These are phyloP conservation scores for Trichopus zeylanicus DNA, from an alignment of 116 monocot species.

Conservation along the genomic window DNA sequence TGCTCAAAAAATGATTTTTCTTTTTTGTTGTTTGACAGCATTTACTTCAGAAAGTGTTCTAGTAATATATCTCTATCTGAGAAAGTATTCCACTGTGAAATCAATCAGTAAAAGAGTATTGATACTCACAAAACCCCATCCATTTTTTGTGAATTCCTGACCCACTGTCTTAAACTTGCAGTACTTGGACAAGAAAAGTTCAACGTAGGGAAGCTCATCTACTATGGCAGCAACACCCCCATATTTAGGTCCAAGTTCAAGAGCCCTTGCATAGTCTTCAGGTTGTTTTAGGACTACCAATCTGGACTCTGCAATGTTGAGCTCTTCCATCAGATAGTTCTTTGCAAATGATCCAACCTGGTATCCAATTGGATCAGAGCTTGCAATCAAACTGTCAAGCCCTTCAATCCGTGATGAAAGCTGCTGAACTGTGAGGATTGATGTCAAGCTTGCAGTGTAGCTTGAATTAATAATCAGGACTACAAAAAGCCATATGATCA, in stretches of 20 bases:
- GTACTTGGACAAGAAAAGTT: constrained; percentile 63
- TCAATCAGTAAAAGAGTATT: background rate
- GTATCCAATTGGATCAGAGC: constrained; percentile 53
- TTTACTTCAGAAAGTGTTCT: too few species aligned
- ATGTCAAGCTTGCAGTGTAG: constrained; percentile 92
- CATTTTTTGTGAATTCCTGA: constrained; percentile 78
- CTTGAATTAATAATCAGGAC: constrained; percentile 84
- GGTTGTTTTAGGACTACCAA: constrained; percentile 43
- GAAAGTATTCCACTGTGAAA: too few species aligned
- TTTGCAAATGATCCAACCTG: constrained; percentile 84
- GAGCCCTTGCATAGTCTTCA: constrained; percentile 51
- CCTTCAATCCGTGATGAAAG: constrained; percentile 59
- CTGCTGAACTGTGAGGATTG: constrained; percentile 87
- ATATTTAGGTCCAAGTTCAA: constrained; percentile 51
- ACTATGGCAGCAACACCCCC: constrained; percentile 80
- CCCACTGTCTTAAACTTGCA: constrained; percentile 74
- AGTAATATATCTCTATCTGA: too few species aligned
- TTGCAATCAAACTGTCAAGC: constrained; percentile 59
- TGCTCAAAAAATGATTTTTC: too few species aligned
- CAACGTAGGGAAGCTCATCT: constrained; percentile 74
- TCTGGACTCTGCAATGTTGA: constrained; percentile 59
- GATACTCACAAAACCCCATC: constrained; percentile 93
- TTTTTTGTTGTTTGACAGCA: background rate
- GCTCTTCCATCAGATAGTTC: constrained; percentile 61
- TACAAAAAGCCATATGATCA: constrained; percentile 81